Evolutionary conservation across 2,329 filamentous ascomycete genomes (phyloP).

Genomic region (Exutisphaerella laricina): DNA sequence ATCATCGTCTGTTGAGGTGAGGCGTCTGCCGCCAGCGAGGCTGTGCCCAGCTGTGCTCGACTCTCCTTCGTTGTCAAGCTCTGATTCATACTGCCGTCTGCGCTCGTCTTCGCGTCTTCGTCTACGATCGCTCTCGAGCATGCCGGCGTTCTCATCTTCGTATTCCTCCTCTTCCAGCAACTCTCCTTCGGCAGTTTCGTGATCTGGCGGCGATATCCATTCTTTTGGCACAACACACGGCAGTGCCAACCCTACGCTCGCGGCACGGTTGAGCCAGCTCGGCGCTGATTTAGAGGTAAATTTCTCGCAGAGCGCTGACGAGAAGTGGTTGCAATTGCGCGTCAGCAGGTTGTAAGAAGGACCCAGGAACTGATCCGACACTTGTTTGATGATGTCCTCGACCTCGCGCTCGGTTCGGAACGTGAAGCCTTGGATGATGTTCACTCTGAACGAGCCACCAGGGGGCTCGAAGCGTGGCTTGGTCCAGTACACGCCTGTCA

Average conservation of each 20-base stretch:
- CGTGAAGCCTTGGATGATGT: slow-evolving; percentile 74
- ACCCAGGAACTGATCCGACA: slow-evolving; percentile 68
- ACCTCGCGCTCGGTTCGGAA: slow-evolving; percentile 64
- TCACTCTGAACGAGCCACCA: slow-evolving; percentile 68
- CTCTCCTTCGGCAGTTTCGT: slow-evolving; percentile 65
- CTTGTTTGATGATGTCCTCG: slow-evolving; percentile 59
- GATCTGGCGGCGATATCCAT: slow-evolving; percentile 75
- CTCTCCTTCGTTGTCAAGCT: slow-evolving; percentile 7
- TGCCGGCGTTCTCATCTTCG: slow-evolving; percentile 46
- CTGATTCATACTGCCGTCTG: slow-evolving; percentile 13
- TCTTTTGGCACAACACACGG: slow-evolving; percentile 77
- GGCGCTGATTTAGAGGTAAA: slow-evolving; percentile 67
- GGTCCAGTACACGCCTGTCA: slow-evolving; percentile 81
- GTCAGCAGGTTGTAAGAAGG: slow-evolving; percentile 75
- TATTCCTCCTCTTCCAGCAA: slow-evolving; percentile 57
- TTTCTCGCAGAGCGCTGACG: slow-evolving; percentile 65
- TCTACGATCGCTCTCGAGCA: slow-evolving; percentile 16
- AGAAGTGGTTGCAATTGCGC: slow-evolving; percentile 87
- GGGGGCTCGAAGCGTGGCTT: slow-evolving; percentile 63
- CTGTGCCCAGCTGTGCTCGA: slow-evolving; percentile 14
- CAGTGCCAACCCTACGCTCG: slow-evolving; percentile 72
- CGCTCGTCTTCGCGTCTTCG: slow-evolving; percentile 9
- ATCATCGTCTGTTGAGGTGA: slow-evolving; percentile 17
- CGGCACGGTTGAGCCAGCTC: slow-evolving; percentile 73
- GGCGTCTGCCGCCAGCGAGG: slow-evolving; percentile 23